phyloP scores from a whole-genome alignment of 768 basidiomycete genomes.

The Amanita polypyramis region DNA sequence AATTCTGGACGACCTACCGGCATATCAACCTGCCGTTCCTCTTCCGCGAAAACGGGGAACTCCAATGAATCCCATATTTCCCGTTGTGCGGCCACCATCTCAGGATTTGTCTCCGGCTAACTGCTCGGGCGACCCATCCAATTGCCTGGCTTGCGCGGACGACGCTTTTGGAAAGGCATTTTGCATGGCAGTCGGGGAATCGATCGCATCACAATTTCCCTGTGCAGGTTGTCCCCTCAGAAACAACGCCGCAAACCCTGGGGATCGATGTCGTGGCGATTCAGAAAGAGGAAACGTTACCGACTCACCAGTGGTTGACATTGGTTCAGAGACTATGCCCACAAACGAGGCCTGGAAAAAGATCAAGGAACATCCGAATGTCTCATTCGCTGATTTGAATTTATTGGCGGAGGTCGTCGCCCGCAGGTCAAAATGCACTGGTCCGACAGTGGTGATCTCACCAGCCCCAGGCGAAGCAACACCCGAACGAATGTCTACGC shows the following conservation, averaged over 20 bases:
- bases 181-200: conserved; percentile 63
- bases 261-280: conserved; percentile 14
- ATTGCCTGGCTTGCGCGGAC: conserved; percentile 78
- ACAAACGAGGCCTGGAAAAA: conserved; percentile 79
- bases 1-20: conserved; percentile 67
- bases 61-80: conserved; percentile 42
- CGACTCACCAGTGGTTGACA: conserved; percentile 9
- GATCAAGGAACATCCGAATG: conserved; percentile 82
- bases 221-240: conserved; percentile 48
- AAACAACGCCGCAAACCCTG: conserved; percentile 2
- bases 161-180: conserved; percentile 86
- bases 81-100: conserved; percentile 24
- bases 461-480: conserved; percentile 37
- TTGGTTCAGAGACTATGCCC: conserved; percentile 47
- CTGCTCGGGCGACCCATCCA: conserved; percentile 82
- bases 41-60: conserved; percentile 47
- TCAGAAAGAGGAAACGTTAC: conserved; percentile 13
- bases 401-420: conserved; percentile 86
- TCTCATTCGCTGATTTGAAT: conserved; percentile 72
- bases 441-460: conserved; percentile 54
- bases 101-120: background rate
- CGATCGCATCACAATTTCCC: conserved; percentile 38
- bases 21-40: conserved; percentile 76
- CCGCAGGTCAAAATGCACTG: conserved; percentile 67
- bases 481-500: conserved; percentile 34